Percentiles rank a stretch among this genome's conserved stretches.
These are phyloP conservation scores for Dalbergia cultrata DNA, from an alignment of 306 rosid species.

Conservation along the genomic window DNA sequence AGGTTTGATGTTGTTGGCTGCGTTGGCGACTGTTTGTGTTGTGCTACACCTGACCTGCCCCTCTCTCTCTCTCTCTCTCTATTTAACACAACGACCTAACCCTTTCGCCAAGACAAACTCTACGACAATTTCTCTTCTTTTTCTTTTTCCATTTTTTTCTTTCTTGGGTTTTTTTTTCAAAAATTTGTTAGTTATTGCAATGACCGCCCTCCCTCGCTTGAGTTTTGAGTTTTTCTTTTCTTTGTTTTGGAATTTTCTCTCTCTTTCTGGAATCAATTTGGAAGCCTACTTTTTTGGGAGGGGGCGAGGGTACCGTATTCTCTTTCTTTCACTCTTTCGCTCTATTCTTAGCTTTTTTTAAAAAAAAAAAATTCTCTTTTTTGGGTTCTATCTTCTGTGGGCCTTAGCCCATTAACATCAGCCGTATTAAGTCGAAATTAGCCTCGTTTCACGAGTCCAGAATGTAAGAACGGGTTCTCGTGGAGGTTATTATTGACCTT, in stretches of 20 bases:
- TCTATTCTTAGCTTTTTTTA: not conserved
- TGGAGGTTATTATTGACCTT: not conserved
- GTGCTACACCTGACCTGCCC: not conserved
- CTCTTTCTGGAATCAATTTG: conserved; percentile 36
- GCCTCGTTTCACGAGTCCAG: not conserved
- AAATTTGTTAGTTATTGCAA: conserved; percentile 26
- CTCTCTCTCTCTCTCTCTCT: not conserved
- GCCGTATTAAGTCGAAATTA: not conserved
- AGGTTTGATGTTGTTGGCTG: not conserved
- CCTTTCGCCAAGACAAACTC: conserved; percentile 42
- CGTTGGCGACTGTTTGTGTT: conserved; percentile 1
- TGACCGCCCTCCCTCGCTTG: conserved; percentile 52
- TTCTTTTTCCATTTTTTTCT: not conserved
- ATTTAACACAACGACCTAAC: conserved; percentile 17
- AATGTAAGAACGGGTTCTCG: not conserved
- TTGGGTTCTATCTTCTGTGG: conserved; percentile 36
- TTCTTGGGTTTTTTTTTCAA: not conserved
- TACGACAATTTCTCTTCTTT: not conserved
- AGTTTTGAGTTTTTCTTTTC: not conserved
- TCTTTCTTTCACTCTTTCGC: not conserved
- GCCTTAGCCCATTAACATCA: conserved; percentile 26
- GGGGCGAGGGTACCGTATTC: conserved; percentile 3
- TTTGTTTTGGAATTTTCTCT: not conserved
- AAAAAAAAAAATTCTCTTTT: not conserved
- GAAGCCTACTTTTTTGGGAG: conserved; percentile 32